Percentiles rank a stretch among this genome's conserved stretches.
Conservation (phyloP, 106 monocot species). For the Agapanthus africanus region DNA sequence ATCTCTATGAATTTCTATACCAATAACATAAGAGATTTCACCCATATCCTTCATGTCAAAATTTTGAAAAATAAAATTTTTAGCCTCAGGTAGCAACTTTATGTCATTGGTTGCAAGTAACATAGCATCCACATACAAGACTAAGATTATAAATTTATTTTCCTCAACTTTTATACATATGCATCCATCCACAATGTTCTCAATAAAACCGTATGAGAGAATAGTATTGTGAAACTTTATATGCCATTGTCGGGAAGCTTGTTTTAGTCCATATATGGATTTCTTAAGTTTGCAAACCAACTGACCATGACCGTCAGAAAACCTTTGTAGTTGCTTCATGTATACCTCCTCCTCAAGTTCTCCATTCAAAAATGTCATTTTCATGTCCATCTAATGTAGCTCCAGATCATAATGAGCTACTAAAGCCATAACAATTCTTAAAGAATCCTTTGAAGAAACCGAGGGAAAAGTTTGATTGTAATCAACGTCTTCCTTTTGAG, state of each 20-base stretch:
- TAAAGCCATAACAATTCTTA: conserved; percentile 10
- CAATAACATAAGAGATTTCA: conserved; percentile 8
- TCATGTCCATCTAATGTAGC: conserved; percentile 12
- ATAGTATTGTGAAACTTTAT: background rate
- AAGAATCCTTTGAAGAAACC: conserved; percentile 2
- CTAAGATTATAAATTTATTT: background rate
- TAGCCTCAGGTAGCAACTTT: background rate
- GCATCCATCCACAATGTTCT: conserved; percentile 2
- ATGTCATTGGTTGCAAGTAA: background rate
- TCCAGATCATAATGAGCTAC: conserved; percentile 8
- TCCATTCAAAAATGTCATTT: conserved; percentile 7
- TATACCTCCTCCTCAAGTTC: background rate
- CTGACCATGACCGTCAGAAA: background rate
- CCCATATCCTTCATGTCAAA: conserved; percentile 15
- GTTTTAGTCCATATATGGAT: conserved; percentile 8
- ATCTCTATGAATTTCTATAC: conserved; percentile 1
- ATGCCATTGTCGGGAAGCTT: background rate
- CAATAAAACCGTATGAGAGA: background rate
- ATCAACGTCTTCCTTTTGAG: conserved; percentile 4
- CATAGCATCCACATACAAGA: background rate
- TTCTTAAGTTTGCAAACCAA: background rate
- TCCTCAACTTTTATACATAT: background rate
- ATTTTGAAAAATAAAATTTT: background rate
- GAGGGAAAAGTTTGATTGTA: conserved; percentile 4
- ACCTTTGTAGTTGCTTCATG: conserved; percentile 5